Evolutionary conservation across 2,329 filamentous ascomycete species (phyloP).

Genomic region (Fusarium sp.): DNA sequence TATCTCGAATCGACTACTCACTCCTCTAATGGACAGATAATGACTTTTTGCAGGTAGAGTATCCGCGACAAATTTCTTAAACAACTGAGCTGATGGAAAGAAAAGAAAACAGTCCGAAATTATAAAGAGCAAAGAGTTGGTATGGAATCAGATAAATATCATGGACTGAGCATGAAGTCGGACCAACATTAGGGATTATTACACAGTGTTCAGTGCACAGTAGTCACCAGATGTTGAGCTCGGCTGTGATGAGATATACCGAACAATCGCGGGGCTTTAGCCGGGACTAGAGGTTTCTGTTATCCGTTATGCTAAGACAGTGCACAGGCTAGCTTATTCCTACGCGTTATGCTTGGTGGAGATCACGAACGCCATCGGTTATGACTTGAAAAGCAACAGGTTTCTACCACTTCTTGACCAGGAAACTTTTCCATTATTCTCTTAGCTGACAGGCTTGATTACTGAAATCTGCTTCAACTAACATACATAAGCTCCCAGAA

Average conservation of each 20-base stretch:
- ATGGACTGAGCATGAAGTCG: not conserved
- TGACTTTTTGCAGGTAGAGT: not conserved
- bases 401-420: not conserved
- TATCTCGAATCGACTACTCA: not conserved
- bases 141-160: not conserved
- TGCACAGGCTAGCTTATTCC: conserved; percentile 14
- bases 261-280: not conserved
- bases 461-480: not conserved
- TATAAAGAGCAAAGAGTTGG: not conserved
- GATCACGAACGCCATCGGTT: conserved; percentile 13
- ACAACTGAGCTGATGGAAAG: not conserved
- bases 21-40: not conserved
- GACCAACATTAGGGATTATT: conserved; percentile 19
- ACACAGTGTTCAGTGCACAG: conserved; percentile 30
- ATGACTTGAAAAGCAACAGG: conserved; percentile 28
- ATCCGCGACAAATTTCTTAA: not conserved
- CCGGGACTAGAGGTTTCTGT: not conserved
- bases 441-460: not conserved
- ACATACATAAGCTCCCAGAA: not conserved
- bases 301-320: conserved; percentile 47
- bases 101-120: not conserved
- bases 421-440: not conserved
- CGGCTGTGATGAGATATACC: conserved; percentile 27
- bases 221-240: not conserved
- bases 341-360: conserved; percentile 46